Conservation (phyloP, 176 grass and related monocot species). For the Triticum timopheevii region DNA sequence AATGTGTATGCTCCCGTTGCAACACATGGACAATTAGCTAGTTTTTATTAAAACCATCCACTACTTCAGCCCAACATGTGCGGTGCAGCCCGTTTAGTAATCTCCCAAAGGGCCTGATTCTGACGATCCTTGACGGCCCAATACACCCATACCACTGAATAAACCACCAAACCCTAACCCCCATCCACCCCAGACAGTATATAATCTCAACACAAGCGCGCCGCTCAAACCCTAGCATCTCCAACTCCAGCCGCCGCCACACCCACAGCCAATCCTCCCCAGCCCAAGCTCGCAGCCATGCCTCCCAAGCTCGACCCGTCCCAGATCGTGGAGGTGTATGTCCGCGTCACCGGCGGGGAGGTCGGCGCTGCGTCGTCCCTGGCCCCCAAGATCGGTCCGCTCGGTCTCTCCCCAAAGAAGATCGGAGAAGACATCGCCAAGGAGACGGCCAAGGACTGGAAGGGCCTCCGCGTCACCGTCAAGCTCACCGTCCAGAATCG, state of each 20-base stretch:
- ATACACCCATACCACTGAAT: background rate
- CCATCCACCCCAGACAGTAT: background rate
- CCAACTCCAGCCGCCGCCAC: background rate
- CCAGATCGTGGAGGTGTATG: constrained; percentile 61
- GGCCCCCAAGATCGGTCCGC: constrained; percentile 73
- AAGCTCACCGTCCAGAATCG: constrained; percentile 87
- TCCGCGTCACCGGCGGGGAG: constrained; percentile 73
- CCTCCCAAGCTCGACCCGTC: constrained; percentile 73
- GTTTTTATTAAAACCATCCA: no score
- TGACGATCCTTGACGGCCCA: background rate
- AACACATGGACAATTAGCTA: no score
- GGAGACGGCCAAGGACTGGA: constrained; percentile 89
- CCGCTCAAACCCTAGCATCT: constrained; percentile 12
- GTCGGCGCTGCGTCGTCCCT: constrained; percentile 72
- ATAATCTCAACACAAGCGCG: background rate
- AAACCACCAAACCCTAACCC: background rate
- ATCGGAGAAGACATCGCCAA: constrained; percentile 83
- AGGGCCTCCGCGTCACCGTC: constrained; percentile 78
- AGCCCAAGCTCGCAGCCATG: constrained; percentile 36
- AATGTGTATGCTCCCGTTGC: no score
- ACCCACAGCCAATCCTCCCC: background rate
- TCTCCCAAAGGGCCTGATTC: background rate
- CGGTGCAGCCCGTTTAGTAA: background rate
- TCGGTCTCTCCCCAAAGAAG: constrained; percentile 83
- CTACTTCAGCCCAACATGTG: background rate